Percentiles rank a stretch among this genome's conserved stretches.
These are phyloP conservation scores for Trametes sp. DNA, from an alignment of 1,284 basidiomycete species.

Conservation along the genomic window DNA sequence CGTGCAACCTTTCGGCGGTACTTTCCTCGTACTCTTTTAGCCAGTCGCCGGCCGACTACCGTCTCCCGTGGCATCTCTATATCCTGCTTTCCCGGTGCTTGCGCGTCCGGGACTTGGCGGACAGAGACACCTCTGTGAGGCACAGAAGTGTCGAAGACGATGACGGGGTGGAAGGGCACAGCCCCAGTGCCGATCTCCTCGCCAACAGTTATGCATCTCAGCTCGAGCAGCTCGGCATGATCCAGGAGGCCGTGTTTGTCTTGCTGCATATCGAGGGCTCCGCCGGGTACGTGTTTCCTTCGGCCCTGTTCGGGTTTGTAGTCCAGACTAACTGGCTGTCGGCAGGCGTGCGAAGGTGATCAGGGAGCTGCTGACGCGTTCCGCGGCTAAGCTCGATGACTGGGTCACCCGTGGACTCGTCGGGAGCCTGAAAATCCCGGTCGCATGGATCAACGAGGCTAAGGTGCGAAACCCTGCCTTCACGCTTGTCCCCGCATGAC, in stretches of 20 bases:
- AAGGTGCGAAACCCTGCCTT: slow-evolving; percentile 57
- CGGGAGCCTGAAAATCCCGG: slow-evolving; percentile 82
- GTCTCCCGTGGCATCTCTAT: slow-evolving; percentile 94
- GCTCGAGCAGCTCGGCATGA: slow-evolving; percentile 82
- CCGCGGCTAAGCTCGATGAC: slow-evolving; percentile 72
- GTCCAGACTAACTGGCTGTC: not conserved
- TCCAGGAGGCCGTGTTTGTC: slow-evolving; percentile 91
- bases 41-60: slow-evolving; percentile 79
- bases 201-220: slow-evolving; percentile 89
- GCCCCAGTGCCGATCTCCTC: slow-evolving; percentile 83
- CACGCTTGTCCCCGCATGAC: slow-evolving; percentile 8
- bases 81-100: slow-evolving; percentile 87
- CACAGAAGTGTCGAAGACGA: slow-evolving; percentile 51
- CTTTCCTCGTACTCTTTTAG: slow-evolving; percentile 79
- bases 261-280: slow-evolving; percentile 88
- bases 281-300: slow-evolving; percentile 60
- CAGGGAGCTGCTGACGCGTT: slow-evolving; percentile 81
- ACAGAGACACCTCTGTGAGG: slow-evolving; percentile 65
- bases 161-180: slow-evolving; percentile 70
- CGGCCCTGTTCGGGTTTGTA: slow-evolving; percentile 37
- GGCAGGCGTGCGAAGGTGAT: slow-evolving; percentile 80
- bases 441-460: slow-evolving; percentile 88
- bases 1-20: slow-evolving; percentile 67
- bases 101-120: slow-evolving; percentile 84
- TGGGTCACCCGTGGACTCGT: slow-evolving; percentile 79